Evolutionary conservation across 2,329 filamentous ascomycete genomes (phyloP).

Genomic region (Westerdykella aurantiaca): DNA sequence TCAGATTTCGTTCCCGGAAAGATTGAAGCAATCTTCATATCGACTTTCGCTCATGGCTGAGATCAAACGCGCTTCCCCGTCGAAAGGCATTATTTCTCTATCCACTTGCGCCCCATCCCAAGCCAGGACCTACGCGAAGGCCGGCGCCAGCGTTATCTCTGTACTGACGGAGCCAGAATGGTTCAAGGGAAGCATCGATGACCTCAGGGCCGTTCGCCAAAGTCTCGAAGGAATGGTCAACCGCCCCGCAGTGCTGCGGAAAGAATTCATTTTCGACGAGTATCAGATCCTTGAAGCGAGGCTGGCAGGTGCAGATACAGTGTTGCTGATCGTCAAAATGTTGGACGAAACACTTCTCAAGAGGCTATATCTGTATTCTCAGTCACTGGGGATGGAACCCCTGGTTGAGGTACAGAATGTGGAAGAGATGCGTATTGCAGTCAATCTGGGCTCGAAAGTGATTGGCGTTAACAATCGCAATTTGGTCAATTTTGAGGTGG

Average conservation of each 20-base stretch:
- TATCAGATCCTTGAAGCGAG: constrained; percentile 96
- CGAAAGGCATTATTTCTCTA: constrained; percentile 88
- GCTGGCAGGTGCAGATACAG: constrained; percentile 86
- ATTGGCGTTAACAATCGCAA: constrained; percentile 99
- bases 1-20: constrained; percentile 70
- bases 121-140: constrained; percentile 83
- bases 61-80: constrained; percentile 93
- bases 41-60: constrained; percentile 94
- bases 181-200: constrained; percentile 98
- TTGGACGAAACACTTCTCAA: constrained; percentile 68
- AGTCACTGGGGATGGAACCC: constrained; percentile 91
- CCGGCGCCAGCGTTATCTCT: constrained; percentile 93
- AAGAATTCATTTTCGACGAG: constrained; percentile 97
- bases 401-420: constrained; percentile 93
- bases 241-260: constrained; percentile 82
- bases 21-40: constrained; percentile 75
- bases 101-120: constrained; percentile 84
- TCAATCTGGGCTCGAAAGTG: constrained; percentile 79
- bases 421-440: constrained; percentile 84
- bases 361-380: constrained; percentile 80
- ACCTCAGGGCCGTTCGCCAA: constrained; percentile 79
- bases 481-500: constrained; percentile 92
- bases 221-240: constrained; percentile 88
- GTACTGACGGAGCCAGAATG: constrained; percentile 98
- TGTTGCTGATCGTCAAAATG: constrained; percentile 98